A percentile compares a stretch with the other conserved stretches of the same genome.
Evolutionary conservation across 805 yeast species (phyloP).

Genomic region (Lipomyces japonicus): DNA sequence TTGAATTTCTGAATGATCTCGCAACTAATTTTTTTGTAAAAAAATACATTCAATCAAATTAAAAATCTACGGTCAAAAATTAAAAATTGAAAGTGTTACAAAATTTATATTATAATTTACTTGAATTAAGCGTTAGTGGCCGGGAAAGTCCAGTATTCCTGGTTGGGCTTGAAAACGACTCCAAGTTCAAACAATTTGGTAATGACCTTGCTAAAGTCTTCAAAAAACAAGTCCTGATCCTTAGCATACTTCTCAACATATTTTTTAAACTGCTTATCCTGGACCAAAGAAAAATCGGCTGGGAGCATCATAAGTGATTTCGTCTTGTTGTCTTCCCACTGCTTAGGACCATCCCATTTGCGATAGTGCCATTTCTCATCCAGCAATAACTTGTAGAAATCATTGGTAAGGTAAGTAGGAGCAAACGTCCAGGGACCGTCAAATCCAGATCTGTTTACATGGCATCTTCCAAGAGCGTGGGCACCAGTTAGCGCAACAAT

Average conservation of each 20-base stretch:
- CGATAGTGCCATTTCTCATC: constrained; percentile 53
- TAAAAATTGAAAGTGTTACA: no score
- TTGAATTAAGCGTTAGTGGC: constrained; percentile 11
- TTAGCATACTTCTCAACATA: constrained; percentile 66
- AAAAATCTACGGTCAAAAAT: no score
- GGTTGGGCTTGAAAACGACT: constrained; percentile 53
- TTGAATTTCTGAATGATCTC: no score
- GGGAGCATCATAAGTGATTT: constrained; percentile 72
- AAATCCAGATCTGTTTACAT: constrained; percentile 63
- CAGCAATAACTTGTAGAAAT: constrained; percentile 56
- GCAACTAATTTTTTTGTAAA: no score
- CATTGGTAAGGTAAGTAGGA: constrained; percentile 66
- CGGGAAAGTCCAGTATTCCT: constrained; percentile 27
- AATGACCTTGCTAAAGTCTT: constrained; percentile 63
- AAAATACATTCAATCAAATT: no score
- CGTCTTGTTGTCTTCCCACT: constrained; percentile 54
- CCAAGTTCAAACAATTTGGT: constrained; percentile 73
- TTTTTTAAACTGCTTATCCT: constrained; percentile 54
- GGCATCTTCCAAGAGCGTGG: constrained; percentile 62
- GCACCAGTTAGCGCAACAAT: constrained; percentile 62
- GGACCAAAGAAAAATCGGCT: constrained; percentile 64
- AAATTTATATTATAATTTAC: no score
- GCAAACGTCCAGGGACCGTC: constrained; percentile 89
- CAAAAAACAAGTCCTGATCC: constrained; percentile 59
- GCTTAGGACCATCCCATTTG: constrained; percentile 43